Evolutionary conservation across 2,329 filamentous ascomycete genomes (phyloP), one percentile per base, ranked within the genome.

Genomic region (Aureobasidium leucospermi): DNA sequence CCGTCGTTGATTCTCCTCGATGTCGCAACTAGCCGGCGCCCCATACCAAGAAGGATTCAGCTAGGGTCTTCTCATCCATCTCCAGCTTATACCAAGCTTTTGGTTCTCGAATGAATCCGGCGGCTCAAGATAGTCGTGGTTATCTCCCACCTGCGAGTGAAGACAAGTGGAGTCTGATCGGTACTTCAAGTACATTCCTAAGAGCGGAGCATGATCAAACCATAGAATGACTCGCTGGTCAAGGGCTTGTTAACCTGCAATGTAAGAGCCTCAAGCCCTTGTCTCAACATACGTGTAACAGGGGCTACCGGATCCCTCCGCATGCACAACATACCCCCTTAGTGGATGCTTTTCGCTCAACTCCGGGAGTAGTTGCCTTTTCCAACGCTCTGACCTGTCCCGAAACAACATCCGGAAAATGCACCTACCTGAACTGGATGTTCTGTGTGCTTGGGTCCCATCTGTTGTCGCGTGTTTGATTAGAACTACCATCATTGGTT

Each of bases 381-480:
- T 55, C 11, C 28, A 32, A 55, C 48, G 36, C 23, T 39, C 13
- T 29, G 9, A 13, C 15, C 23, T 34, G n/a, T 32, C 28, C 28
- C 28, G 39, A 51, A 32, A 28, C 41, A 15, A 36, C 16, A 42
- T 16, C 31, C 52, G 23, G 3, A 13, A 34, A 19, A 38, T 56
- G 39, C 36, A 38, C 45, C 61, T 61, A 75, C 62, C 69, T 72
- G 68, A 75, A 75, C 53, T 73, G 73, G 56, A 75, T 62, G 6
- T 71, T 71, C 57, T 73, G 67, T 1, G 68, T 16, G 39, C n/a
- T 65, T 39, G 72, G 71, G 63, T 75, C 73, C 73, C 72, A 74
- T n/a, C 71, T 68, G 6, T 60, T 61, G 36, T 52, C 42, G 67
- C 71, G 61, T 71, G 43, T 23, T 45, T 72, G 68, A 15, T 29